Evolutionary conservation across 441 rosid species (phyloP).

Genomic region (Gossypium lobatum): DNA sequence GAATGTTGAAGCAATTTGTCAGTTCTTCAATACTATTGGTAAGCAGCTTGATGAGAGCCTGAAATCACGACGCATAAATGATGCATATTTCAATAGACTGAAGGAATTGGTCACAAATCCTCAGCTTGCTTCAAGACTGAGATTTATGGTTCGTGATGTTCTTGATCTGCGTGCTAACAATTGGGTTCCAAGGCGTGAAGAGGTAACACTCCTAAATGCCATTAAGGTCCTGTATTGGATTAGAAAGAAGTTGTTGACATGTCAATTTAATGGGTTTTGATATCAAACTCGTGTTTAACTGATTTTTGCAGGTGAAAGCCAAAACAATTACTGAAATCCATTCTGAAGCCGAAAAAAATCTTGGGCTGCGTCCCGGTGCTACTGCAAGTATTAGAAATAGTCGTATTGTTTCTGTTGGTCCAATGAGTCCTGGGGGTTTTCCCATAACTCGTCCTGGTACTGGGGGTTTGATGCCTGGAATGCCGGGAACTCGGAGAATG

Average conservation of each 20-base stretch:
- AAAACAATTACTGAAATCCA: conserved; percentile 89
- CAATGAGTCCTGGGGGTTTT: conserved; percentile 51
- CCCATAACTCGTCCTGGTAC: conserved; percentile 61
- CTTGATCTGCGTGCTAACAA: conserved; percentile 68
- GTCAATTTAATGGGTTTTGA: neutral
- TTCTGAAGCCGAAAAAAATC: conserved; percentile 80
- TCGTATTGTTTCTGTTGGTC: conserved; percentile 40
- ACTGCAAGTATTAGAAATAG: conserved; percentile 69
- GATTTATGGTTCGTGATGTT: conserved; percentile 72
- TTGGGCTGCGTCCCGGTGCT: conserved; percentile 89
- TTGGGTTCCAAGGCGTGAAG: conserved; percentile 93
- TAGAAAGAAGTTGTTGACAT: neutral
- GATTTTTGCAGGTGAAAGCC: conserved; percentile 60
- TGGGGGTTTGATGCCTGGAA: conserved; percentile 74
- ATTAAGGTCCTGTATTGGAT: neutral
- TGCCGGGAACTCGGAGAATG: conserved; percentile 93
- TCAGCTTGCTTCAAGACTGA: conserved; percentile 59
- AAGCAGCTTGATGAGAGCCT: conserved; percentile 77
- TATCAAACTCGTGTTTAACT: neutral
- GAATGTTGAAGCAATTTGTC: conserved; percentile 90
- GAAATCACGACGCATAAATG: conserved; percentile 61
- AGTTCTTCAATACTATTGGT: conserved; percentile 73
- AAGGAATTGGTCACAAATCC: conserved; percentile 55
- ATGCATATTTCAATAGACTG: conserved; percentile 52
- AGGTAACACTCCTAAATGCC: conserved; percentile 41